Conservation (phyloP, 2,329 filamentous ascomycete species). For the Fusarium sulawesiense region DNA sequence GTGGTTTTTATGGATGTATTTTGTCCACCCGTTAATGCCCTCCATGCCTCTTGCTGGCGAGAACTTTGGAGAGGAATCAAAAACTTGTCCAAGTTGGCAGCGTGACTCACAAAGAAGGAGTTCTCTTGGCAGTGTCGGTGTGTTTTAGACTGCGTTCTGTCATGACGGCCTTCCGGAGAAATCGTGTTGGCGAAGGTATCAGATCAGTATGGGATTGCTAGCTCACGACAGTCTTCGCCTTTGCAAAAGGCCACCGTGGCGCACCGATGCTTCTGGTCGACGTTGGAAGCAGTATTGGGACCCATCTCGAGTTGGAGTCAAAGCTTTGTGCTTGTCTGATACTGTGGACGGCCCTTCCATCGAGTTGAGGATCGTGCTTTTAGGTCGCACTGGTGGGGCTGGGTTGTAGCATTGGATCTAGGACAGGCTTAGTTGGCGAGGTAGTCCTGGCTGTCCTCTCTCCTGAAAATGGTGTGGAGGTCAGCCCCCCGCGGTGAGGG, state of each 20-base stretch:
- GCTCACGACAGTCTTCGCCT: conserved; percentile 24
- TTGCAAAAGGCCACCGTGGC: conserved; percentile 20
- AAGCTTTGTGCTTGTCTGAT: conserved; percentile 89
- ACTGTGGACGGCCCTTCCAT: conserved; percentile 31
- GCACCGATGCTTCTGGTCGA: conserved; percentile 11
- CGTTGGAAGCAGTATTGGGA: conserved; percentile 64
- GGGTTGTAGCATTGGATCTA: conserved; percentile 40
- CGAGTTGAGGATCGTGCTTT: conserved; percentile 3
- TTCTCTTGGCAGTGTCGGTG: conserved; percentile 31
- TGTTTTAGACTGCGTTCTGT: conserved; percentile 24
- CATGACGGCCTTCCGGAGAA: conserved; percentile 27
- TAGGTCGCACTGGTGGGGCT: conserved; percentile 29
- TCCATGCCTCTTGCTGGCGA: conserved; percentile 58
- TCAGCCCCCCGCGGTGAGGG: conserved; percentile 58
- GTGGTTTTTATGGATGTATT: conserved; percentile 96
- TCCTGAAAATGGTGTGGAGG: conserved; percentile 62
- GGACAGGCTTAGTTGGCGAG: conserved; percentile 46
- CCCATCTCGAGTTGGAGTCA: conserved; percentile 95
- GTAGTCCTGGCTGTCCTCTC: conserved; percentile 62
- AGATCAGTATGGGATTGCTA: conserved; percentile 18
- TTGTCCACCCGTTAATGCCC: conserved; percentile 84
- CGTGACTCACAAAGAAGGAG: conserved; percentile 84
- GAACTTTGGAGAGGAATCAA: conserved; percentile 81
- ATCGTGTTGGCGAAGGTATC: conserved; percentile 38
- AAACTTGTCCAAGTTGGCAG: conserved; percentile 92